phyloP scores from a whole-genome alignment of 2,329 filamentous ascomycete species.

The Tolypocladium tropicale region DNA sequence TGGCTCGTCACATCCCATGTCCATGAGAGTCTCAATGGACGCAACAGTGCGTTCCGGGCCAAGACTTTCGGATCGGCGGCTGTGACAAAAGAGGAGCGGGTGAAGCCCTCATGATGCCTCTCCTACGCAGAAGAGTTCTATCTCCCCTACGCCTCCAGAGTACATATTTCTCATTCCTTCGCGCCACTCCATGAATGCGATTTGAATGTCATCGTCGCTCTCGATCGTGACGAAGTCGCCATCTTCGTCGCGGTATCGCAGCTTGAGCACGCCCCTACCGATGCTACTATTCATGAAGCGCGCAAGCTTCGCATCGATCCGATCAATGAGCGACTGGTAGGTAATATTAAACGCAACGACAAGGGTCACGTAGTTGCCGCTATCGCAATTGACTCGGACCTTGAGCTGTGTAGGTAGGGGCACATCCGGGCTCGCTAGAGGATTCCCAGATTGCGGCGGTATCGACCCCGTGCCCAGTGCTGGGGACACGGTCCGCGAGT shows the following conservation, averaged over 20 bases:
- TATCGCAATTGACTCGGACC: conserved; percentile 86
- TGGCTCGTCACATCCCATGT: not conserved
- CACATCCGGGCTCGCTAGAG: conserved; percentile 36
- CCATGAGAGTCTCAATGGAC: no score
- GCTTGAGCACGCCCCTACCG: conserved; percentile 67
- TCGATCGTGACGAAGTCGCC: conserved; percentile 89
- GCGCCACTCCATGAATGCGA: conserved; percentile 90
- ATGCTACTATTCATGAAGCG: conserved; percentile 80
- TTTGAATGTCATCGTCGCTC: conserved; percentile 91
- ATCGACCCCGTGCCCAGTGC: conserved; percentile 26
- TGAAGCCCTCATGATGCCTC: conserved; percentile 27
- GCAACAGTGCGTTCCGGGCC: no score
- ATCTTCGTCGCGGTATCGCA: conserved; percentile 88
- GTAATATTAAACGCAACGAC: conserved; percentile 93
- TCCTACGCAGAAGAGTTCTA: conserved; percentile 72
- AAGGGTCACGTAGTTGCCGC: conserved; percentile 82
- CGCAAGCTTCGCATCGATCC: conserved; percentile 90
- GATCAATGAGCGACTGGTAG: conserved; percentile 86
- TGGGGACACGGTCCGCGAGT: conserved; percentile 36
- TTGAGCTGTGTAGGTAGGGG: conserved; percentile 69
- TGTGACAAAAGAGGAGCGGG: not conserved
- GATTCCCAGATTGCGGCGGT: conserved; percentile 14
- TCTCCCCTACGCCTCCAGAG: conserved; percentile 71
- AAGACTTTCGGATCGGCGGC: conserved; percentile 3
- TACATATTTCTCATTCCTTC: conserved; percentile 51